Base-by-base conservation (phyloP, 73 alveolate species). In the Paramecium sexaurelia region DNA sequence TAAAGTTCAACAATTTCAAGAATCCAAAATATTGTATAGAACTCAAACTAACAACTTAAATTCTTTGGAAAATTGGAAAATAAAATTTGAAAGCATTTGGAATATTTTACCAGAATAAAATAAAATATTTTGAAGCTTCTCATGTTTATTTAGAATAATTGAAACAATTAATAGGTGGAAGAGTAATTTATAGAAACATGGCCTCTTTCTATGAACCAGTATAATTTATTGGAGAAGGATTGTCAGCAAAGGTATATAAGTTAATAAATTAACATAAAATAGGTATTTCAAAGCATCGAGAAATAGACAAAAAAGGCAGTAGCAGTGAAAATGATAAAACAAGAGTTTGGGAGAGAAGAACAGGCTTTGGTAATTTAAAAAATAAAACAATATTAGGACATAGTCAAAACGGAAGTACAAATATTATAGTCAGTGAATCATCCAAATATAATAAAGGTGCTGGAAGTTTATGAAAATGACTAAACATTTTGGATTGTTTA, bases 171-270 rank as follows among this genome's bases (percentile, higher is more conserved):
- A 29, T 78, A 9, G 75, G 45, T 20, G 90, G 75, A 8, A 5
- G 73, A 43, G 90, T 78, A 36, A 78, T 78, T 8, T 78, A 39
- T 33, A 39, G 90, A 78, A 78, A 78, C 17, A 78, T 78, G 90
- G 90, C 90, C 0, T 78, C 90, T 37, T 78, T 78, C 24, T 78
- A 78, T 78, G 90, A 78, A 45, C 90, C 90, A 37, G 2, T 78
- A 43, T 27, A 78, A 45, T 45, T 78, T 2, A 78, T 78, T 41
- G 90, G 90, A 24, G 90, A 78, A 78, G 90, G 90, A 39, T 20
- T 78, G 20, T 78, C 90, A 22, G 90, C 90, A 8, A 41, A 78
- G 24, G 90, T 78, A 78, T 22, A 24, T 40, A n/a, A 29, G n/a
- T n/a, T 27, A 5, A 10, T 27, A 0, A n/a, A 51, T 51, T n/a